Conservation (phyloP, 805 yeast species). For the Lachancea quebecensis region DNA sequence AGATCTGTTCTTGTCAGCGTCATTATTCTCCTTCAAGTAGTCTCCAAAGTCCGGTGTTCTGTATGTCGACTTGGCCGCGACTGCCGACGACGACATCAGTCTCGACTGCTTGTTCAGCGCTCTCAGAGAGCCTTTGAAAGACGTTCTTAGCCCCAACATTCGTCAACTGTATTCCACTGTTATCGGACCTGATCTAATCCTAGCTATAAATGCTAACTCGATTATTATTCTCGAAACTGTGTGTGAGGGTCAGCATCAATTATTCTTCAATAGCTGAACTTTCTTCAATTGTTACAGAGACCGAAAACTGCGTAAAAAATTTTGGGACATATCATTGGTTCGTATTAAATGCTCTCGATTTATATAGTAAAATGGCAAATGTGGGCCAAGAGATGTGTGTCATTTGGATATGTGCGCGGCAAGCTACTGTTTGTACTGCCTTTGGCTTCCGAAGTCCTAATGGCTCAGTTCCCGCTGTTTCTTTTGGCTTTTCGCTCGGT, state of each 20-base stretch:
- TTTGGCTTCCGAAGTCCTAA: too few relatives aligned
- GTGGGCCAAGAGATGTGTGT: not conserved
- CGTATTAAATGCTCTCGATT: not conserved
- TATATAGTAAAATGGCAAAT: not conserved
- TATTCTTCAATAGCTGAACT: not conserved
- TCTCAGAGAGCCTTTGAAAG: slow-evolving; percentile 18
- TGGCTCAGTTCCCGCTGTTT: too few relatives aligned
- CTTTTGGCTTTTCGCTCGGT: too few relatives aligned
- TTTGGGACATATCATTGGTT: slow-evolving; percentile 5
- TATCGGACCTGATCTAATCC: not conserved
- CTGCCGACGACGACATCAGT: slow-evolving; percentile 21
- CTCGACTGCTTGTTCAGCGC: slow-evolving; percentile 15
- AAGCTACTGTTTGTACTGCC: too few relatives aligned
- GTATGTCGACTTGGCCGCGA: slow-evolving; percentile 61
- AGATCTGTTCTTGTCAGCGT: slow-evolving; percentile 74
- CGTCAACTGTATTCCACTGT: not conserved
- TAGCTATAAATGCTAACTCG: too few relatives aligned
- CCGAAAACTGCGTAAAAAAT: slow-evolving; percentile 4
- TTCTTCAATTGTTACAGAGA: not conserved
- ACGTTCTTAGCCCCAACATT: slow-evolving; percentile 25
- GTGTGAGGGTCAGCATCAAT: too few relatives aligned
- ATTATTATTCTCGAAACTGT: too few relatives aligned
- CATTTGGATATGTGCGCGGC: too few relatives aligned
- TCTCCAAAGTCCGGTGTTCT: slow-evolving; percentile 86
- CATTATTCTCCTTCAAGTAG: slow-evolving; percentile 63